Conservation (phyloP, 2,329 filamentous ascomycete species). For the Trichoderma sp. region DNA sequence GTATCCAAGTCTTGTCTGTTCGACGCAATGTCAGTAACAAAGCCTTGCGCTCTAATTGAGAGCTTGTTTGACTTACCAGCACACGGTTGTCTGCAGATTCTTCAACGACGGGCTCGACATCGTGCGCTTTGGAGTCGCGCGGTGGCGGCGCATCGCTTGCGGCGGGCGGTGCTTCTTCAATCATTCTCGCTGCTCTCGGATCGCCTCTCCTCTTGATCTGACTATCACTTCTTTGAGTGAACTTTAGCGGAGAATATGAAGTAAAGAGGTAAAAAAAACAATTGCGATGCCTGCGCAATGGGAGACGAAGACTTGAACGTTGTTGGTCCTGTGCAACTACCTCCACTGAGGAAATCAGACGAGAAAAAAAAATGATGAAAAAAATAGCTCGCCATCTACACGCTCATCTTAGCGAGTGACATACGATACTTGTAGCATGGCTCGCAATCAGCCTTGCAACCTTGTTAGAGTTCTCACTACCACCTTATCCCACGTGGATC, state of each 20-base stretch:
- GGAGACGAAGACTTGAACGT: not conserved
- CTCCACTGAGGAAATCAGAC: not conserved
- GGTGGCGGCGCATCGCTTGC: not conserved
- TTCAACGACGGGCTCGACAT: constrained; percentile 9
- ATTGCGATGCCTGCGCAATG: not conserved
- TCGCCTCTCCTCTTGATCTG: not conserved
- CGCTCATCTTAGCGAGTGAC: not conserved
- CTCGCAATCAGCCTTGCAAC: no score
- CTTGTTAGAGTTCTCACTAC: constrained; percentile 7
- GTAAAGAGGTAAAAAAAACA: not conserved
- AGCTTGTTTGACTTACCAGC: not conserved
- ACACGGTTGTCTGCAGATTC: constrained; percentile 15
- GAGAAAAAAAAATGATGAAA: not conserved
- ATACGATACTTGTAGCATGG: not conserved
- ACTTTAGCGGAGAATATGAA: no score
- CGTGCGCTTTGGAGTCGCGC: not conserved
- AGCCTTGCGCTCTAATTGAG: not conserved
- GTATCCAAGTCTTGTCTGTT: constrained; percentile 35
- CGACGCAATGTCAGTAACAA: not conserved
- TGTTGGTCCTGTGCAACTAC: not conserved
- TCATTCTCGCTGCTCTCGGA: not conserved
- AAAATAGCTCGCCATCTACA: constrained; percentile 11
- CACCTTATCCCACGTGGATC: constrained; percentile 1
- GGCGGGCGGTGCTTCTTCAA: constrained; percentile 11
- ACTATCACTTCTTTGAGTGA: no score